Conservation (phyloP, 148 eudicot genomes). For the Rhododendron ovatum region DNA sequence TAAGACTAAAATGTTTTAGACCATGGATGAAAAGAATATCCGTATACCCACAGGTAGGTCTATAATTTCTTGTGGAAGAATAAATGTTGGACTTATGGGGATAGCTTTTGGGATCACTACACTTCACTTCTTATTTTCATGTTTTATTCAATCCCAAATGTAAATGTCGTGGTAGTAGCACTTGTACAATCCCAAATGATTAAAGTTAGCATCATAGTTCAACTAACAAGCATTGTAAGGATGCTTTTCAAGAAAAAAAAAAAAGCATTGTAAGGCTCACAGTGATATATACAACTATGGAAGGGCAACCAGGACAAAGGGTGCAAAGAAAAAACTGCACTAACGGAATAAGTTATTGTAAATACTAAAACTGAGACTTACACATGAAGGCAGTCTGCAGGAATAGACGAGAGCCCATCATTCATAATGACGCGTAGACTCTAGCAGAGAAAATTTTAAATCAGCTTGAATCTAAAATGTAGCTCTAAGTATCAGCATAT, state of each 20-base stretch:
- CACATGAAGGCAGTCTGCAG: slow-evolving; percentile 83
- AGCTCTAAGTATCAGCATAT: background rate
- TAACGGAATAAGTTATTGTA: background rate
- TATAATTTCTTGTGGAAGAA: background rate
- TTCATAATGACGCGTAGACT: slow-evolving; percentile 91
- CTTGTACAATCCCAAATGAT: background rate
- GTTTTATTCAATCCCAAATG: background rate
- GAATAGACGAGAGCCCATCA: slow-evolving; percentile 83
- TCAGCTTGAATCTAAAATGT: slow-evolving; percentile 10
- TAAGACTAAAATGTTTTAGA: background rate
- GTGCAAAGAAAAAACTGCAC: background rate
- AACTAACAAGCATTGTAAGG: background rate
- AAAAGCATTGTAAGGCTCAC: background rate
- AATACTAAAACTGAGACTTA: slow-evolving; percentile 34
- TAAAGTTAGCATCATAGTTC: background rate
- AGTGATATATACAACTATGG: background rate
- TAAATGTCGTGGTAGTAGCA: background rate
- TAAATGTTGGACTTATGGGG: background rate
- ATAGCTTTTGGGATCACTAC: background rate
- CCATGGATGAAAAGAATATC: background rate
- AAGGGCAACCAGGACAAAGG: background rate
- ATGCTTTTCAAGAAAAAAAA: no score
- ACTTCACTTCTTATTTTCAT: background rate
- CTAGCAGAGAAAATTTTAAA: slow-evolving; percentile 37
- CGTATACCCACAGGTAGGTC: background rate